These are phyloP conservation scores for Crinitomyces ghanaensis DNA, from an alignment of 805 yeast genomes.

Conservation along the genomic window DNA sequence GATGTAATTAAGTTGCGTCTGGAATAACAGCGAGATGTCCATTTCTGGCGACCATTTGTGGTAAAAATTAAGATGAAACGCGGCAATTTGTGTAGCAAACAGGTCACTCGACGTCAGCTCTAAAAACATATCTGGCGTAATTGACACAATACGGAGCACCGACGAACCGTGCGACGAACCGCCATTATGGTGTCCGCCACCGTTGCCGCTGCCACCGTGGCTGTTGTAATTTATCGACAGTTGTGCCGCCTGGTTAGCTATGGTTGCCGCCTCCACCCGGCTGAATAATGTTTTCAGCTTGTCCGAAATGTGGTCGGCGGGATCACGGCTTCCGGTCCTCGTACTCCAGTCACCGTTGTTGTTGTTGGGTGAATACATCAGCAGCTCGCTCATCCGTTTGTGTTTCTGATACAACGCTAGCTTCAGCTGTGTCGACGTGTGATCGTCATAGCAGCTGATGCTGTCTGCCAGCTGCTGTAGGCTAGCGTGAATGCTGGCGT, in stretches of 20 bases:
- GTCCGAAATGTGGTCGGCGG: constrained; percentile 15
- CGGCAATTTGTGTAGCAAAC: constrained; percentile 53
- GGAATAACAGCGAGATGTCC: constrained; percentile 67
- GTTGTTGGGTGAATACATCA: constrained; percentile 19
- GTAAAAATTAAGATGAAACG: constrained; percentile 56
- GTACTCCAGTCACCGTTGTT: constrained; percentile 17
- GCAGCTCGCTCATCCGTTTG: constrained; percentile 30
- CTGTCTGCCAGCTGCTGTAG: constrained; percentile 41
- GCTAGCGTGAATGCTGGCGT: constrained; percentile 47
- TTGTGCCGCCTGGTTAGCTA: neutral
- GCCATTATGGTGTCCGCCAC: neutral
- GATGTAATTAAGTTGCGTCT: constrained; percentile 31
- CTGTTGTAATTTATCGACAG: neutral
- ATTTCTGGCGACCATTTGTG: constrained; percentile 64
- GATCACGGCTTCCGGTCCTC: constrained; percentile 16
- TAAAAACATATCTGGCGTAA: constrained; percentile 40
- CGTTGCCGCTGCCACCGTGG: neutral
- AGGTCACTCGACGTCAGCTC: constrained; percentile 36
- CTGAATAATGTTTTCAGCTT: constrained; percentile 14
- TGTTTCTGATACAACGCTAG: constrained; percentile 42
- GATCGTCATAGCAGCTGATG: constrained; percentile 38
- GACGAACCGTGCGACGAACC: neutral
- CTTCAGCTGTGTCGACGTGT: constrained; percentile 43
- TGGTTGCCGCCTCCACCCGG: constrained; percentile 10
- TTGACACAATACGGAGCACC: constrained; percentile 3